phyloP scores from a whole-genome alignment of 768 basidiomycete genomes.

The Amanita rimosa region DNA sequence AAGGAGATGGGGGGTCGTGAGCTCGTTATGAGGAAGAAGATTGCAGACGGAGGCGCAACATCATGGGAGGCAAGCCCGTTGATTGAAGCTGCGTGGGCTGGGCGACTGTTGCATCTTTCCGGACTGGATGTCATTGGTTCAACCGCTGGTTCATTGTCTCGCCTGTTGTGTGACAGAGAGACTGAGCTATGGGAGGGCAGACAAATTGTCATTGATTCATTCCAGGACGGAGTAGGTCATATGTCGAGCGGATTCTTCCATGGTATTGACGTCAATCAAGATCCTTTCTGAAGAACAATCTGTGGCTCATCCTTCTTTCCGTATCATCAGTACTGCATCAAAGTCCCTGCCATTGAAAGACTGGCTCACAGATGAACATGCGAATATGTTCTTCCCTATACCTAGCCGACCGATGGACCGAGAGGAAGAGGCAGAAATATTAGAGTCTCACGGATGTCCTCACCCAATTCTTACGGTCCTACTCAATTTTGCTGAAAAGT shows the following conservation, averaged over 20 bases:
- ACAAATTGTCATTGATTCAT: constrained; percentile 40
- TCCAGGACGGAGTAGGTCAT: constrained; percentile 29
- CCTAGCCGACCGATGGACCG: constrained; percentile 48
- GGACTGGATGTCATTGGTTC: constrained; percentile 56
- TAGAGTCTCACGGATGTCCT: constrained; percentile 40
- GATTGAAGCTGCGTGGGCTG: constrained; percentile 47
- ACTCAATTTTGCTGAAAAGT: constrained; percentile 45
- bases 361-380: constrained; percentile 57
- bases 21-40: constrained; percentile 48
- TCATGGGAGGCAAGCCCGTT: constrained; percentile 49
- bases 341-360: constrained; percentile 56
- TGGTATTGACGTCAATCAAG: constrained; percentile 9
- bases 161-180: constrained; percentile 51
- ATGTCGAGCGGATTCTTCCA: neutral
- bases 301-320: constrained; percentile 45
- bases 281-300: constrained; percentile 29
- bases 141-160: constrained; percentile 50
- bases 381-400: constrained; percentile 61
- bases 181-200: constrained; percentile 54
- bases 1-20: constrained; percentile 61
- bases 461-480: constrained; percentile 24
- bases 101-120: constrained; percentile 44
- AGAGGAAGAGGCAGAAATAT: constrained; percentile 37
- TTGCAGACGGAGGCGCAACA: constrained; percentile 47
- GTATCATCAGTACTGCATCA: constrained; percentile 50